Percentiles rank a stretch among this genome's conserved stretches.
These are phyloP conservation scores for Syzygium aqueum DNA, from an alignment of 345 rosid species.

Conservation along the genomic window DNA sequence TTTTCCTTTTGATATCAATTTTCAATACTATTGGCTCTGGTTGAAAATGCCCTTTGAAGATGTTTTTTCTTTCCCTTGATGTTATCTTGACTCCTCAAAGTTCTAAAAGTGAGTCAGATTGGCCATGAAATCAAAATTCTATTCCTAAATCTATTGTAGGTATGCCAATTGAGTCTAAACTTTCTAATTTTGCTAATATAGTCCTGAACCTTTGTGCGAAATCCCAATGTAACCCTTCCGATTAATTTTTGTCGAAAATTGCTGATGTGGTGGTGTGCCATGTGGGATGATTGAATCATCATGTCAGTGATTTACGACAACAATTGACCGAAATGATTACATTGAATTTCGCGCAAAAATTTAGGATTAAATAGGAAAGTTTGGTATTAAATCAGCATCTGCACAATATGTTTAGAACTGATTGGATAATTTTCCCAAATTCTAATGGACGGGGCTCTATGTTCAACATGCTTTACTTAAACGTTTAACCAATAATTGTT, in stretches of 20 bases:
- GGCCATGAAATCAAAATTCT: rapidly evolving
- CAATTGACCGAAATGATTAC: background rate
- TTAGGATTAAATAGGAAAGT: rapidly evolving
- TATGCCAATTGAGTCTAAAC: background rate
- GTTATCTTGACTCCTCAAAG: background rate
- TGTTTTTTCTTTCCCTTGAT: background rate
- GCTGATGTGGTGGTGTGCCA: rapidly evolving
- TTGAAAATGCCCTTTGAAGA: background rate
- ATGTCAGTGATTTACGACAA: rapidly evolving
- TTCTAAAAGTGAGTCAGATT: background rate
- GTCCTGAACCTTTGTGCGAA: rapidly evolving
- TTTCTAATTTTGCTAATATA: background rate
- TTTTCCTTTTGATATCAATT: background rate
- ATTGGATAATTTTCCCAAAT: background rate
- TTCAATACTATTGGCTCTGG: background rate
- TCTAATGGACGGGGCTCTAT: background rate
- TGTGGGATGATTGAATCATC: rapidly evolving
- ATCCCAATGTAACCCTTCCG: rapidly evolving
- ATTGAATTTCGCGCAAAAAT: rapidly evolving
- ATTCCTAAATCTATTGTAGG: background rate
- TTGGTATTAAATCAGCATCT: rapidly evolving
- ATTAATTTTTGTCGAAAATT: background rate
- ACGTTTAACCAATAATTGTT: background rate
- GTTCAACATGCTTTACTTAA: background rate
- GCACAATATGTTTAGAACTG: background rate